Evolutionary conservation across 176 grass and related monocot species (phyloP).

Genomic region (Aegilops speltoides): DNA sequence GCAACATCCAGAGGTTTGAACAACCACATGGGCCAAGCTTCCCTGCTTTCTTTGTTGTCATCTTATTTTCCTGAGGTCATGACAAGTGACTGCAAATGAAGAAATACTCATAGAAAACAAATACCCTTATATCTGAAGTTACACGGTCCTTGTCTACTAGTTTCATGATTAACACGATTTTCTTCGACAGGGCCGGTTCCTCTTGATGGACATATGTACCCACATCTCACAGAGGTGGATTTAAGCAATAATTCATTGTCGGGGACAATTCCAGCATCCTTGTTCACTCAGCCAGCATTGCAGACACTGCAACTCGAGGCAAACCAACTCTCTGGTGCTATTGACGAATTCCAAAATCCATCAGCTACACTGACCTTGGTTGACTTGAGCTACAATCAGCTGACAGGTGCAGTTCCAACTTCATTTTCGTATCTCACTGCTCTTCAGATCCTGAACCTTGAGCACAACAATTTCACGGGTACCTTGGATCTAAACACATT

Average conservation of each 20-base stretch:
- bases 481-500: slow-evolving; percentile 11
- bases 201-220: not conserved
- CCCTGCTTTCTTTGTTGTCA: not conserved
- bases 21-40: no score
- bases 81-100: not conserved
- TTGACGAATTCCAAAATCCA: not conserved
- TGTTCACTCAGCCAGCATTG: slow-evolving; percentile 36
- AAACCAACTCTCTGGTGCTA: slow-evolving; percentile 17
- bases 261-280: slow-evolving; percentile 2
- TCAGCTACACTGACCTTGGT: not conserved
- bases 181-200: not conserved
- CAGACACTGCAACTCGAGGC: slow-evolving; percentile 6
- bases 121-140: not conserved
- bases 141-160: not conserved
- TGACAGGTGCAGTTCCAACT: not conserved
- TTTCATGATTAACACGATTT: not conserved
- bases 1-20: no score
- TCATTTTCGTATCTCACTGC: not conserved
- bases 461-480: slow-evolving; percentile 28
- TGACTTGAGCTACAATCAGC: not conserved
- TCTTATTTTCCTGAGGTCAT: not conserved
- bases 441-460: accelerated
- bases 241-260: slow-evolving; percentile 35
- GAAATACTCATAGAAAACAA: not conserved
- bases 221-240: slow-evolving; percentile 7